Conservation (phyloP, 148 eudicot species). For the Mesembryanthemum crystallinum region DNA sequence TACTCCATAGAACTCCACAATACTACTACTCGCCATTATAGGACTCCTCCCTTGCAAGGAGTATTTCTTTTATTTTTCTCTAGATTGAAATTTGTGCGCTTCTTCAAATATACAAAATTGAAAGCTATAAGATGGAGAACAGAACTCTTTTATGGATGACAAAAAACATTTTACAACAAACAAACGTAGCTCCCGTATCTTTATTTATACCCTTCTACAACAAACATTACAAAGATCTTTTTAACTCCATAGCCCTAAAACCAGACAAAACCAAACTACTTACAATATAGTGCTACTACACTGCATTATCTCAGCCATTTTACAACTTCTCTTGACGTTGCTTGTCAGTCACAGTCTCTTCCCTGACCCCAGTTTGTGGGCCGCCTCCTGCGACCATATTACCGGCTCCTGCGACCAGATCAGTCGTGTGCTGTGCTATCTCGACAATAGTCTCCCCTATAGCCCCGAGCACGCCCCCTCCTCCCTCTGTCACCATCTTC, state of each 20-base stretch:
- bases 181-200: neutral
- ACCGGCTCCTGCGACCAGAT: slow-evolving; percentile 24
- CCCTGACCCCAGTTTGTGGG: slow-evolving; percentile 10
- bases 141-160: too few relatives aligned
- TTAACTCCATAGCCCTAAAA: neutral
- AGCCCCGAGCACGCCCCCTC: slow-evolving; percentile 30
- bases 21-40: too few relatives aligned
- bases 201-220: neutral
- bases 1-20: too few relatives aligned
- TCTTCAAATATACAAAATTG: too few relatives aligned
- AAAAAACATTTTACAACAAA: too few relatives aligned
- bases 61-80: too few relatives aligned
- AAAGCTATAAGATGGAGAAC: too few relatives aligned
- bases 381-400: too few relatives aligned
- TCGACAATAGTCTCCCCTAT: slow-evolving; percentile 39
- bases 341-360: too few relatives aligned
- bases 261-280: neutral
- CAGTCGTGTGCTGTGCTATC: slow-evolving; percentile 35
- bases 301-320: neutral
- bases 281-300: neutral
- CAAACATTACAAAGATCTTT: neutral
- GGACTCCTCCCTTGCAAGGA: too few relatives aligned
- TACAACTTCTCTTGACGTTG: too few relatives aligned
- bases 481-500: slow-evolving; percentile 18
- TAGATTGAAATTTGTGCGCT: too few relatives aligned